Percentiles rank a stretch among this genome's conserved stretches.
These are phyloP conservation scores for Cryptosporidium sp. DNA, from an alignment of 169 alveolate genomes.

Conservation along the genomic window DNA sequence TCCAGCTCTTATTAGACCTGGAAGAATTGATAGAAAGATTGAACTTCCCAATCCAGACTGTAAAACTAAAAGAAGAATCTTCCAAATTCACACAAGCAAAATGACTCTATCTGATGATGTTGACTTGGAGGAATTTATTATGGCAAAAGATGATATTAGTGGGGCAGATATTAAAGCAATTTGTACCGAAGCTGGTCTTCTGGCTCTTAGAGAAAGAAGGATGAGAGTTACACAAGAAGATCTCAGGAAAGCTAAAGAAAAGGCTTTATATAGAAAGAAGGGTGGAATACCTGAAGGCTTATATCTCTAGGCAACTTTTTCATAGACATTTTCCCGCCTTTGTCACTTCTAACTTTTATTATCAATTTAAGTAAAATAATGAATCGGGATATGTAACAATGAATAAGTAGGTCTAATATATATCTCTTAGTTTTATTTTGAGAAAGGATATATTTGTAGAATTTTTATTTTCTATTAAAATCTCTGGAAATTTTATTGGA, in stretches of 20 bases:
- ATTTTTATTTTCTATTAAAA: too few relatives aligned
- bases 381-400: background rate
- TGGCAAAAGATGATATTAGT: conserved; percentile 98
- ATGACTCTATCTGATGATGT: conserved; percentile 98
- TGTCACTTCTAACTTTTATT: too few relatives aligned
- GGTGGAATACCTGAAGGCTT: conserved; percentile 98
- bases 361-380: too few relatives aligned
- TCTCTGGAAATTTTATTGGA: too few relatives aligned
- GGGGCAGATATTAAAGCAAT: conserved; percentile 99
- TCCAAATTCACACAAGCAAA: conserved; percentile 97
- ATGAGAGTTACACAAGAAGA: conserved; percentile 97
- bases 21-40: conserved; percentile 99
- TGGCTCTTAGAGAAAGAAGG: conserved; percentile 99
- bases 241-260: conserved; percentile 97
- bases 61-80: conserved; percentile 96
- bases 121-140: conserved; percentile 97
- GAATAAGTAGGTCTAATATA: background rate
- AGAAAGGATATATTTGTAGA: background rate
- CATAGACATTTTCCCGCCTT: conserved; percentile 3
- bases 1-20: conserved; percentile 99
- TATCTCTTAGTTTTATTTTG: background rate
- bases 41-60: conserved; percentile 98
- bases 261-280: conserved; percentile 98
- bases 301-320: conserved; percentile 84
- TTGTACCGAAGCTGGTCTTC: conserved; percentile 99